These are phyloP conservation scores for Geoglossum glabrum DNA, from an alignment of 495 filamentous ascomycete species.

Conservation along the genomic window DNA sequence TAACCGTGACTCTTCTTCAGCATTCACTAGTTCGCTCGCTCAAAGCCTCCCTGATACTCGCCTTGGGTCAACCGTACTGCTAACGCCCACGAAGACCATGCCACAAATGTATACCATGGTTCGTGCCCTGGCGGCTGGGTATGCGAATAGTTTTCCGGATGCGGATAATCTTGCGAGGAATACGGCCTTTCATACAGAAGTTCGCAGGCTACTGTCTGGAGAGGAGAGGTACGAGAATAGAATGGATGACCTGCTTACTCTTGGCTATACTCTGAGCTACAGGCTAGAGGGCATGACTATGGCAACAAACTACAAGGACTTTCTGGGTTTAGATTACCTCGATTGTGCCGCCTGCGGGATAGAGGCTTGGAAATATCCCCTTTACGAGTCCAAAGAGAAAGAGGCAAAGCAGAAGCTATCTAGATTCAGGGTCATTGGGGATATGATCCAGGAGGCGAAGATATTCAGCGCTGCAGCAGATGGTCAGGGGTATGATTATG, in stretches of 20 bases:
- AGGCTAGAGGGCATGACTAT: not conserved
- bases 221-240: not conserved
- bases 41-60: not conserved
- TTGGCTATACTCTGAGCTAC: not conserved
- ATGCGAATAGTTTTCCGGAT: not conserved
- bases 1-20: not conserved
- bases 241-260: not conserved
- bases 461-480: constrained; percentile 1
- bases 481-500: not conserved
- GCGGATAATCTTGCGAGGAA: not conserved
- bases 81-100: not conserved
- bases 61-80: not conserved
- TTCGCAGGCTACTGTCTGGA: not conserved
- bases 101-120: not conserved
- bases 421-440: not conserved
- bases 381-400: constrained; percentile 1
- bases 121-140: not conserved
- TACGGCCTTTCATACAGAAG: not conserved
- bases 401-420: not conserved
- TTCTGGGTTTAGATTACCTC: not conserved
- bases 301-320: constrained; percentile 1
- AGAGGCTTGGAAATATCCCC: not conserved
- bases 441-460: not conserved
- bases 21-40: not conserved
- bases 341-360: not conserved